Percentiles rank a stretch among this genome's conserved stretches.
Evolutionary conservation across 2,329 filamentous ascomycete genomes (phyloP).

Genomic region (Monosporascus ibericus): DNA sequence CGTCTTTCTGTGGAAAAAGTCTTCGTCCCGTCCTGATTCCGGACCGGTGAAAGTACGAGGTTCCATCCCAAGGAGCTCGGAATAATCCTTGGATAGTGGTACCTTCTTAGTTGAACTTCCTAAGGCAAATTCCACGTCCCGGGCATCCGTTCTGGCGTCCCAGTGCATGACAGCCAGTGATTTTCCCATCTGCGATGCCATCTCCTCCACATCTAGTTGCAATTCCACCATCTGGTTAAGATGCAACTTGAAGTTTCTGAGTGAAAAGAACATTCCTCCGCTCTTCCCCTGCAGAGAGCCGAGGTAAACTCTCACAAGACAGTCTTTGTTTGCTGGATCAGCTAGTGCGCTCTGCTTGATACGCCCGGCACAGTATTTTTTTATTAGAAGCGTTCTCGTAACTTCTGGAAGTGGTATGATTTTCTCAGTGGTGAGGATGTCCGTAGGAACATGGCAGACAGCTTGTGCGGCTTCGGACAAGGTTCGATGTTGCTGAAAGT

Average conservation of each 20-base stretch:
- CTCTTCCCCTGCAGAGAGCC: slow-evolving; percentile 3
- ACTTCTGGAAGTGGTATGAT: no score
- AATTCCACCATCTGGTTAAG: slow-evolving; percentile 24
- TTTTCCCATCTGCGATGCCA: slow-evolving; percentile 18
- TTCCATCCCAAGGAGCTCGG: no score
- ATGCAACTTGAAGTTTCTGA: slow-evolving; percentile 27
- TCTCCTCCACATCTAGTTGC: slow-evolving; percentile 8
- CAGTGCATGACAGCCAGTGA: slow-evolving; percentile 28
- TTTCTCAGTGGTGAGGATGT: no score
- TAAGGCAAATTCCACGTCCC: slow-evolving; percentile 28
- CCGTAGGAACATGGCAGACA: no score
- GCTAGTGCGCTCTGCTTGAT: background rate
- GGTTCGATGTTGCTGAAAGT: no score
- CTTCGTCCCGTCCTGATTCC: background rate
- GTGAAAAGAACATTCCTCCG: slow-evolving; percentile 12
- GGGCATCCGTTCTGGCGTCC: slow-evolving; percentile 21
- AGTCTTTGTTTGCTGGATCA: slow-evolving; percentile 3
- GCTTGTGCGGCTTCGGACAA: no score
- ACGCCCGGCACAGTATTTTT: no score
- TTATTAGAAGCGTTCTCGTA: no score
- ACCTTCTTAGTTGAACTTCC: slow-evolving; percentile 9
- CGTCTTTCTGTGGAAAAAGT: slow-evolving; percentile 8
- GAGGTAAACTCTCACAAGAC: slow-evolving; percentile 5
- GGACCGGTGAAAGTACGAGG: background rate
- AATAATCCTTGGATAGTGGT: background rate